These are phyloP conservation scores for Taiwanofungus camphoratus DNA, from an alignment of 1,284 basidiomycete species.

Conservation along the genomic window DNA sequence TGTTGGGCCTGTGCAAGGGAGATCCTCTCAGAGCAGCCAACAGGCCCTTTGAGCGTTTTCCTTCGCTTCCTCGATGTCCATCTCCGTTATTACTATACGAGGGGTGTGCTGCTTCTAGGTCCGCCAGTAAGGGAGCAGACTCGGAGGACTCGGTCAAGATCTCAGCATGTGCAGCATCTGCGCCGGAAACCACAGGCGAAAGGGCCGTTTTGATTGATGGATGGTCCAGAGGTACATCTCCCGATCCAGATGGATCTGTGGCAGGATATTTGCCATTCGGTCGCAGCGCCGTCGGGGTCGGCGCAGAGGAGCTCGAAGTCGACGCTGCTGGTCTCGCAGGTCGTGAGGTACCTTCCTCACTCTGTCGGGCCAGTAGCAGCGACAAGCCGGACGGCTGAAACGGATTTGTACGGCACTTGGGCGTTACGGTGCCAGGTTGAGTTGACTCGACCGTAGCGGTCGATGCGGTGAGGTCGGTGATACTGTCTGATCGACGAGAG, in stretches of 20 bases:
- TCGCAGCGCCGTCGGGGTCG: too few relatives aligned
- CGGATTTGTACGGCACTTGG: conserved; percentile 15
- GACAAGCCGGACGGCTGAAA: conserved; percentile 38
- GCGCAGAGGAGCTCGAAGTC: too few relatives aligned
- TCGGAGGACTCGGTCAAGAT: conserved; percentile 12
- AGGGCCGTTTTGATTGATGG: not conserved
- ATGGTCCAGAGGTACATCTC: not conserved
- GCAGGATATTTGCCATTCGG: not conserved
- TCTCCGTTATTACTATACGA: conserved; percentile 20
- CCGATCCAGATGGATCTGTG: not conserved
- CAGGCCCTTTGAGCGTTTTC: conserved; percentile 14
- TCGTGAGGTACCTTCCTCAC: conserved; percentile 8
- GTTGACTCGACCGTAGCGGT: conserved; percentile 18
- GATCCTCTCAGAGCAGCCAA: conserved; percentile 1
- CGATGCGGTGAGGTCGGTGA: conserved; percentile 27
- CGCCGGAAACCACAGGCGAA: conserved; percentile 1
- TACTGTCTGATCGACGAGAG: conserved; percentile 17
- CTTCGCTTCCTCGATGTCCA: conserved; percentile 8
- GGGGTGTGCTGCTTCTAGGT: conserved; percentile 21
- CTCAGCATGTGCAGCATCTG: conserved; percentile 1
- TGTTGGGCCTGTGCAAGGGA: not conserved
- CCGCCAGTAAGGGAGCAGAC: conserved; percentile 21
- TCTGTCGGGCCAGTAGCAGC: conserved; percentile 32
- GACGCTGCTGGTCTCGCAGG: conserved; percentile 3
- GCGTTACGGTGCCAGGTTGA: conserved; percentile 11